Evolutionary conservation across 106 monocot genomes (phyloP), one percentile per base, ranked within the genome.

Genomic region (Acorus calamus): DNA sequence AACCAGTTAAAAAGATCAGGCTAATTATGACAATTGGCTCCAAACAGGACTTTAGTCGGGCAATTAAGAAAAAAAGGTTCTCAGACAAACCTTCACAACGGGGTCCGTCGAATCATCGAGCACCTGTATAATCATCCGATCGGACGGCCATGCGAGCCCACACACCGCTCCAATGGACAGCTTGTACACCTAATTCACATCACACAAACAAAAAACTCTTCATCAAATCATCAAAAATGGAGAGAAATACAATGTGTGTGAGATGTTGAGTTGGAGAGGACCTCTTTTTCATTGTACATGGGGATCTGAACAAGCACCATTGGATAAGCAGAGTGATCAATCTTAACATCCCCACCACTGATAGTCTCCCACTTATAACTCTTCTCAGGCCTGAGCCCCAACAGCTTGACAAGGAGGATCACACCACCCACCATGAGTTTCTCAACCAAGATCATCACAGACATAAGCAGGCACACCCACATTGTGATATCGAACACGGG

Each of bases 121-220:
- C 8, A 82, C 82, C 55, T 82, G 82, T 28, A 82, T 71, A 10
- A 77, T 60, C 14, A 81, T 60, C 65, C 77, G 72, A 66, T 81
- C 69, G 51, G 69, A 61, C 65, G 82, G 82, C 82, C 82, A 82
- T 4, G 77, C 44, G 10, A 82, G 66, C 66, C 46, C 56, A 28
- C 82, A 82, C 0, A 74, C 77, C 2, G 82, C 77, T 2, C 82
- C 77, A 50, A 82, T 82, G 0, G 82, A 82, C 2, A 78, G 70
- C 69, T 66, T 77, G 69, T 82, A 82, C 53, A 82, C 82, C 82
- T 82, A n/a, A n/a, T n/a, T n/a, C n/a, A n/a, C n/a, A n/a, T n/a
- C n/a, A n/a, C n/a, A n/a, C n/a, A n/a, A n/a, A n/a, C n/a, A n/a
- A n/a, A n/a, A n/a, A n/a, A n/a, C n/a, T n/a, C n/a, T n/a, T n/a